Conservation (phyloP, 495 filamentous ascomycete genomes). For the Physcia stellaris region DNA sequence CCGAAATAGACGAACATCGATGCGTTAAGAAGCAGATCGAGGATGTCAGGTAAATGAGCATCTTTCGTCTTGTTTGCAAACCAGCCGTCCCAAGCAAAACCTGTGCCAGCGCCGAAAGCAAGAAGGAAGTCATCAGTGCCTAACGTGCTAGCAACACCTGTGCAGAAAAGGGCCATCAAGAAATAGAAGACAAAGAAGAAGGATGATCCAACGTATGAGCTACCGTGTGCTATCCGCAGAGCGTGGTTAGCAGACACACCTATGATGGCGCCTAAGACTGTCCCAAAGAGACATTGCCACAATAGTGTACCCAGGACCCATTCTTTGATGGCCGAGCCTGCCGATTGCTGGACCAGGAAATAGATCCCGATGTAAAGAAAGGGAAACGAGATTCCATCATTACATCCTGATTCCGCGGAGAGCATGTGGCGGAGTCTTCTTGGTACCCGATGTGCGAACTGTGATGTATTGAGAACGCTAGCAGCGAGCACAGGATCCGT, state of each 20-base stretch:
- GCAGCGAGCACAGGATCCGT: conserved; percentile 38
- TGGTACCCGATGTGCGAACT: conserved; percentile 30
- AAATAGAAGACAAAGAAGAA: conserved; percentile 37
- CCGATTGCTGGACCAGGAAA: conserved; percentile 17
- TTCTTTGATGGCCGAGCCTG: conserved; percentile 23
- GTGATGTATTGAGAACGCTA: conserved; percentile 28
- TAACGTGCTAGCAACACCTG: conserved; percentile 31
- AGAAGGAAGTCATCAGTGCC: conserved; percentile 38
- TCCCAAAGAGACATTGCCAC: conserved; percentile 33
- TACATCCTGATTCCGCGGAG: conserved; percentile 34
- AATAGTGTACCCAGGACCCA: conserved; percentile 34
- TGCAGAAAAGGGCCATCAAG: conserved; percentile 30
- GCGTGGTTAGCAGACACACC: conserved; percentile 25
- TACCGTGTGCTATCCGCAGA: conserved; percentile 23
- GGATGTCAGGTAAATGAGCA: conserved; percentile 25
- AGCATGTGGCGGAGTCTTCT: conserved; percentile 30
- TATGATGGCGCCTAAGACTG: conserved; percentile 25
- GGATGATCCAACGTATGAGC: conserved; percentile 24
- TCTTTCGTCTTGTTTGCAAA: conserved; percentile 28
- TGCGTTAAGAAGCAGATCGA: conserved; percentile 34
- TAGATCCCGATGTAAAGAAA: conserved; percentile 34
- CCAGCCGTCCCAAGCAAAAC: conserved; percentile 35
- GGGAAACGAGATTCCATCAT: conserved; percentile 29
- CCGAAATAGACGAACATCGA: conserved; percentile 38
- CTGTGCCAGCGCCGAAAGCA: conserved; percentile 35